phyloP scores from a whole-genome alignment of 805 yeast genomes.

The Nakazawaea wickerhamii region DNA sequence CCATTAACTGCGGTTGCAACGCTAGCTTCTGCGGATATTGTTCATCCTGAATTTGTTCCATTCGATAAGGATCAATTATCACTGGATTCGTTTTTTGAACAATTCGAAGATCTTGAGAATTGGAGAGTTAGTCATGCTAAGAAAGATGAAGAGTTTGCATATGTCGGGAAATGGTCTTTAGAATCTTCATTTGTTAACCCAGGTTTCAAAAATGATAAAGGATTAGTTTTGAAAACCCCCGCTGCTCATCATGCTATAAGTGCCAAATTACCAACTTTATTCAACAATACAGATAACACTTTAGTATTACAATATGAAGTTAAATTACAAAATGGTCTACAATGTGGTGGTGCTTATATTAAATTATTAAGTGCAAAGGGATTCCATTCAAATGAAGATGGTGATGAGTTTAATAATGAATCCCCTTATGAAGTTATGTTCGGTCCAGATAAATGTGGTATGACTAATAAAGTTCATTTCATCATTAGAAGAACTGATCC shows the following conservation, averaged over 20 bases:
- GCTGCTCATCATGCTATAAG: constrained; percentile 85
- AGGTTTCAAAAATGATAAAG: constrained; percentile 63
- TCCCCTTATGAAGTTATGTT: constrained; percentile 85
- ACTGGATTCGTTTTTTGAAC: constrained; percentile 56
- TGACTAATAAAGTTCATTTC: constrained; percentile 73
- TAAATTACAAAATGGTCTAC: constrained; percentile 70
- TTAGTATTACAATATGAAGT: constrained; percentile 88
- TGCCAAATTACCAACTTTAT: constrained; percentile 47
- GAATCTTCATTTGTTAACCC: constrained; percentile 56
- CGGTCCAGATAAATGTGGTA: constrained; percentile 91
- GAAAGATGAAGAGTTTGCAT: constrained; percentile 49
- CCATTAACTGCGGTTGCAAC: constrained; percentile 6
- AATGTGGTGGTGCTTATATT: constrained; percentile 88
- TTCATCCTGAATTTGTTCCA: constrained; percentile 31
- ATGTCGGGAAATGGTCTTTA: constrained; percentile 71
- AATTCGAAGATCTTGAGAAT: constrained; percentile 40
- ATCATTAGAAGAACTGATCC: constrained; percentile 59
- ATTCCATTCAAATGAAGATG: constrained; percentile 28
- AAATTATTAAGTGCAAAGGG: constrained; percentile 55
- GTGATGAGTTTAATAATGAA: constrained; percentile 49
- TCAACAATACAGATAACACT: constrained; percentile 57
- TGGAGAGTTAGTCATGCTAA: constrained; percentile 61
- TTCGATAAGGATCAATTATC: constrained; percentile 31
- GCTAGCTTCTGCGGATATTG: constrained; percentile 15
- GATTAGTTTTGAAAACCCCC: constrained; percentile 67